Conservation (phyloP, 1,284 basidiomycete genomes). For the Cutaneotrichosporon mucoides region DNA sequence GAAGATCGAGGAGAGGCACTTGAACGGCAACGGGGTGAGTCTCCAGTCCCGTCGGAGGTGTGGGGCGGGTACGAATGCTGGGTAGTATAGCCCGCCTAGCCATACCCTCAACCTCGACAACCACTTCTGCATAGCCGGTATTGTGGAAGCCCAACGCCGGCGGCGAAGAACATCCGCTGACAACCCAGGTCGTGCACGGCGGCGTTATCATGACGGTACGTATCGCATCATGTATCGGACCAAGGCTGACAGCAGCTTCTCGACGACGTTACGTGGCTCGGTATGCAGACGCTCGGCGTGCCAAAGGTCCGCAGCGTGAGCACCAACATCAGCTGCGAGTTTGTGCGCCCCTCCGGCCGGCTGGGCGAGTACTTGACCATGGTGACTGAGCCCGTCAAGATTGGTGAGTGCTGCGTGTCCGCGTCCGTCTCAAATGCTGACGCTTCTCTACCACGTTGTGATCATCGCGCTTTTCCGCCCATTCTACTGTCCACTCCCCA, state of each 20-base stretch:
- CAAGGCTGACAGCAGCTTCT: constrained; percentile 12
- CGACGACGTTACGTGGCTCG: constrained; percentile 17
- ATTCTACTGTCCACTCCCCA: too few relatives aligned
- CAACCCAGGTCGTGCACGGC: constrained; percentile 11
- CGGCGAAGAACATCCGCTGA: too few relatives aligned
- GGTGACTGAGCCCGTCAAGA: constrained; percentile 9
- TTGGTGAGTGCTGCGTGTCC: constrained; percentile 8
- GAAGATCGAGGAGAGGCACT: constrained; percentile 7
- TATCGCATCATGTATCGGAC: too few relatives aligned
- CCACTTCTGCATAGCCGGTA: too few relatives aligned
- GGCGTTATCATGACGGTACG: constrained; percentile 17
- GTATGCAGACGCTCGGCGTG: constrained; percentile 9
- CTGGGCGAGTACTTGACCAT: constrained; percentile 11
- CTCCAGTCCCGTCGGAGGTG: too few relatives aligned
- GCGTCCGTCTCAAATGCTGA: too few relatives aligned
- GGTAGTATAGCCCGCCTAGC: too few relatives aligned
- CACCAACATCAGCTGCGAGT: constrained; percentile 16
- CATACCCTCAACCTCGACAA: too few relatives aligned
- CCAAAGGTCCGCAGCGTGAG: constrained; percentile 5
- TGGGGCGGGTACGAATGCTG: too few relatives aligned
- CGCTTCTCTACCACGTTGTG: too few relatives aligned
- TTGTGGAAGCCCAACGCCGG: too few relatives aligned
- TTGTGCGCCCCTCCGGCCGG: constrained; percentile 13
- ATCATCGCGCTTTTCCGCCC: background rate
- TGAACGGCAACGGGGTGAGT: constrained; percentile 15